Evolutionary conservation across 108 stramenopile genomes (phyloP), one percentile per base, ranked within the genome.

Genomic region (Cyclotella kingstonii): DNA sequence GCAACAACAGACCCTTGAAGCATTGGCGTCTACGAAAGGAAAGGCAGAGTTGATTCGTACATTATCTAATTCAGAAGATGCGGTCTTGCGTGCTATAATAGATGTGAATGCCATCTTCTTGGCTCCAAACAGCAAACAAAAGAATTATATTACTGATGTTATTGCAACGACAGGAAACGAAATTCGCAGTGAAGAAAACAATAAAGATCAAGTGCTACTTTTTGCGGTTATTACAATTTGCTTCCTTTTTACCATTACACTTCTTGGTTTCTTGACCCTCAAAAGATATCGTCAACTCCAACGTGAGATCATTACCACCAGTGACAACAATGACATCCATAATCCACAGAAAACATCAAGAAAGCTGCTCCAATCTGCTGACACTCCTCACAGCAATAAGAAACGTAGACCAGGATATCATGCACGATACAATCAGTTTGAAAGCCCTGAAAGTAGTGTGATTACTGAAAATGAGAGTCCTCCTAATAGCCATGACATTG

Each of bases 51-150:
- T 50, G 14, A 14, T 50, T 27, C 2, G 0, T 1, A 29, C 26
- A 27, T 15, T 50, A 1, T 2, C 49, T 1, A 11, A 12, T 14
- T 4, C 49, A 11, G 21, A 30, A 4, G 49, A 50, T 50, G 27
- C 10, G 5, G 26, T 50, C 1, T 50, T 50, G 49, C 49, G 28
- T 27, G 28, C 49, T 15, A 30, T 50, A n/a, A 50, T 30, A 23
- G 49, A 50, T 29, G 49, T 50, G n/a, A 30, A 50, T 50, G 49
- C 49, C 3, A 28, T 30, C n/a, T 2, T 10, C 10, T 11, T 50
- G 2, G 8, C 23, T 21, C 2, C 45, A 9, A 23, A 23, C 8
- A 5, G 9, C 10, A 21, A 12, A 1, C 2, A 10, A 18, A 1
- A 46, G 2, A 22, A 46, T 5, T 2, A 10, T 21, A 2, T 2